These are phyloP conservation scores for Catharanthus roseus DNA, from an alignment of 257 asterid species.

Conservation along the genomic window DNA sequence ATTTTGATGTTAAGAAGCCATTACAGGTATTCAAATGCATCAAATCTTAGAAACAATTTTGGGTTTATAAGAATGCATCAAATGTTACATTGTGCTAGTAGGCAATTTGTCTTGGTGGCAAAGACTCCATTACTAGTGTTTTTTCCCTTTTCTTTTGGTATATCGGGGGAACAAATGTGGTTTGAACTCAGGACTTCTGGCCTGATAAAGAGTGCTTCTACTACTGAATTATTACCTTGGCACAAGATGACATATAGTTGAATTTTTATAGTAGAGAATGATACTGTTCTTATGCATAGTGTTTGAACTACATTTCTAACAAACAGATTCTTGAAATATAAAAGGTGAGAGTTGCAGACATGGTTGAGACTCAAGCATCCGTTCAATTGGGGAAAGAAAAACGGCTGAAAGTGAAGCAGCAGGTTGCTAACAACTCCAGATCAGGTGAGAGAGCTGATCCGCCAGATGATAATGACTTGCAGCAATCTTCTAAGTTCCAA, in stretches of 20 bases:
- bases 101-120: too few relatives aligned
- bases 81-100: too few relatives aligned
- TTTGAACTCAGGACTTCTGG: too few relatives aligned
- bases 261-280: not conserved
- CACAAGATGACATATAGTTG: not conserved
- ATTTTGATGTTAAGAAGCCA: constrained; percentile 58
- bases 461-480: constrained; percentile 18
- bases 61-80: too few relatives aligned
- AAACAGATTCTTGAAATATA: constrained; percentile 5
- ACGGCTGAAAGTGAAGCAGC: constrained; percentile 21
- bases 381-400: constrained; percentile 15
- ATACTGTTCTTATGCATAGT: not conserved
- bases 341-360: constrained; percentile 80
- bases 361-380: constrained; percentile 30
- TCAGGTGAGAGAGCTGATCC: constrained; percentile 21
- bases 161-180: too few relatives aligned
- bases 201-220: too few relatives aligned
- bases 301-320: not conserved
- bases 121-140: too few relatives aligned
- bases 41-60: too few relatives aligned
- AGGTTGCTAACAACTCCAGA: constrained; percentile 24
- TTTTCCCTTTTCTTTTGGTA: too few relatives aligned
- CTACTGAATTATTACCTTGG: too few relatives aligned
- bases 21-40: constrained; percentile 50
- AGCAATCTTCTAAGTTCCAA: constrained; percentile 27